Percentiles rank a stretch among this genome's conserved stretches.
Evolutionary conservation across 352 stramenopile genomes (phyloP).

Genomic region (Phytophthora nicotianae): DNA sequence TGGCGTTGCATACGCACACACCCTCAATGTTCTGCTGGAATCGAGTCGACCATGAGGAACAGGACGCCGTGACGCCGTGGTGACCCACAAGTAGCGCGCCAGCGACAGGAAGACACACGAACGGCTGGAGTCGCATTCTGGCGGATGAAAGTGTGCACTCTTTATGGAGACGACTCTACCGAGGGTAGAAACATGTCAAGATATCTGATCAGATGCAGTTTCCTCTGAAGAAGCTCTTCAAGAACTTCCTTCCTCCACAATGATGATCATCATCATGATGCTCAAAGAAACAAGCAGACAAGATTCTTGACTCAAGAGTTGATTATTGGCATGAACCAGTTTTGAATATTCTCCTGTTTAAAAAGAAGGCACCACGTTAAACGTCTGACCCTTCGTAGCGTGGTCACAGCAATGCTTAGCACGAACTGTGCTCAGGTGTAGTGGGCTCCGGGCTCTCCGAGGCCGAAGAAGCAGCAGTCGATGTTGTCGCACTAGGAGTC

Average conservation of each 20-base stretch:
- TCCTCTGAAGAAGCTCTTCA: neutral
- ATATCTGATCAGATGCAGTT: slow-evolving; percentile 5
- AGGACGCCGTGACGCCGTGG: slow-evolving; percentile 11
- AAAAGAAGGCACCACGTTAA: too few relatives aligned
- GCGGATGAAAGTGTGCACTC: neutral
- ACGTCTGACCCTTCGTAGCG: neutral
- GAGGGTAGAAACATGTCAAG: slow-evolving; percentile 15
- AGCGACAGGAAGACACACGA: neutral
- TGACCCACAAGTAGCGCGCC: neutral
- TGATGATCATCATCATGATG: too few relatives aligned
- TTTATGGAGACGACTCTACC: neutral
- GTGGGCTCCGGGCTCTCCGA: slow-evolving; percentile 26
- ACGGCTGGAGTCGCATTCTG: slow-evolving; percentile 10
- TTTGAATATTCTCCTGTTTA: too few relatives aligned
- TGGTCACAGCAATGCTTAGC: slow-evolving; percentile 14
- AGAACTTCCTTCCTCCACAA: neutral
- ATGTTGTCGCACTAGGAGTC: slow-evolving; percentile 4
- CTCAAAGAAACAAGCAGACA: too few relatives aligned
- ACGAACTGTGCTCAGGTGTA: slow-evolving; percentile 26
- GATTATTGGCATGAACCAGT: too few relatives aligned
- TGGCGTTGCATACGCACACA: slow-evolving; percentile 49
- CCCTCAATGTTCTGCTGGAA: slow-evolving; percentile 51
- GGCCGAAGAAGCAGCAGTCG: neutral
- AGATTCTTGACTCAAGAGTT: too few relatives aligned
- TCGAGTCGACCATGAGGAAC: slow-evolving; percentile 42